A percentile compares a stretch with the other conserved stretches of the same genome.
phyloP scores from a whole-genome alignment of 768 basidiomycete species.

The Brasilioporus rufonigricans region DNA sequence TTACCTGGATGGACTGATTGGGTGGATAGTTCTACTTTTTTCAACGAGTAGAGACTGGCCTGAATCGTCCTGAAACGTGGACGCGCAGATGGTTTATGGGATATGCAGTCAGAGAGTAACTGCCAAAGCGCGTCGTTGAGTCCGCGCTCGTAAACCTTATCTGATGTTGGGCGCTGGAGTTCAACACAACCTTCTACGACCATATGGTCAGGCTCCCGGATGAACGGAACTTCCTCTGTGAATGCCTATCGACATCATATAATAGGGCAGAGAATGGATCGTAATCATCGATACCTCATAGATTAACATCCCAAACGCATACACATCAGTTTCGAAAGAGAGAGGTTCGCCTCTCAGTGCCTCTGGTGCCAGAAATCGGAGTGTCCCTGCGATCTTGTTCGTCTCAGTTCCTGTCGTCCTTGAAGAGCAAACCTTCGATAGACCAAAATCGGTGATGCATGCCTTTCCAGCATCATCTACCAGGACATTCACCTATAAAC shows the following conservation, averaged over 20 bases:
- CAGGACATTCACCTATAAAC: constrained; percentile 31
- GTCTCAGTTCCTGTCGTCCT: constrained; percentile 16
- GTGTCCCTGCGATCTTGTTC: constrained; percentile 22
- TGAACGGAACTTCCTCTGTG: constrained; percentile 6
- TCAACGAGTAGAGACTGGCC: not conserved
- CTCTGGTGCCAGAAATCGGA: constrained; percentile 34
- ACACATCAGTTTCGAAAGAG: constrained; percentile 27
- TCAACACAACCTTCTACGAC: not conserved
- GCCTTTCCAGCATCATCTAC: constrained; percentile 31
- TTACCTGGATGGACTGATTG: not conserved
- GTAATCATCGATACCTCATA: constrained; percentile 20
- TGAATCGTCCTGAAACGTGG: constrained; percentile 5
- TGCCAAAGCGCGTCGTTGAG: constrained; percentile 4
- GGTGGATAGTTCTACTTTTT: not conserved
- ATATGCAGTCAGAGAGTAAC: constrained; percentile 5
- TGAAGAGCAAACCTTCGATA: constrained; percentile 24
- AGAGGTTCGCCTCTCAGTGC: constrained; percentile 10
- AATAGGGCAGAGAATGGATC: not conserved
- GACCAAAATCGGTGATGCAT: constrained; percentile 35
- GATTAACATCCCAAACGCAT: constrained; percentile 32
- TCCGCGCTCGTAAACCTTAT: not conserved
- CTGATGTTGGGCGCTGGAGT: not conserved
- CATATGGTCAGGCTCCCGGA: not conserved
- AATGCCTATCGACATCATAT: constrained; percentile 5
- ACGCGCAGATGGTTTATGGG: not conserved